These are phyloP conservation scores for Bjerkandera adusta DNA, from an alignment of 1,284 basidiomycete species.

Conservation along the genomic window DNA sequence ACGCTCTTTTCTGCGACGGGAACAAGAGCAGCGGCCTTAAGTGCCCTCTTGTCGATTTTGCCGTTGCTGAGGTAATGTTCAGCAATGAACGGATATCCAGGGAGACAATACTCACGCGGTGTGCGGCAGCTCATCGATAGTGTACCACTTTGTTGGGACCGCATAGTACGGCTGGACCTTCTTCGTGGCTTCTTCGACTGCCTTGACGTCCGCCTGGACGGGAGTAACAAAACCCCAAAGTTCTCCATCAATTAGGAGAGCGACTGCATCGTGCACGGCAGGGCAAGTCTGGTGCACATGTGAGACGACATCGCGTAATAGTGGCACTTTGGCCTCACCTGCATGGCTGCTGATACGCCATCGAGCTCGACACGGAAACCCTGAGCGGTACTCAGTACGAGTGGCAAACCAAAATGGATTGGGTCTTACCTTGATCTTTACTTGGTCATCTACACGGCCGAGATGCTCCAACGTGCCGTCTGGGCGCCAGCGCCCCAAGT, in stretches of 20 bases:
- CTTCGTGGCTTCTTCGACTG: slow-evolving; percentile 41
- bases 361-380: slow-evolving; percentile 63
- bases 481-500: slow-evolving; percentile 51
- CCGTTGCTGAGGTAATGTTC: slow-evolving; percentile 22
- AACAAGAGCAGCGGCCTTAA: slow-evolving; percentile 42
- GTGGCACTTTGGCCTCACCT: slow-evolving; percentile 35
- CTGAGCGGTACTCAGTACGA: slow-evolving; percentile 25
- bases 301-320: slow-evolving; percentile 2
- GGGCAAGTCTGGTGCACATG: slow-evolving; percentile 35
- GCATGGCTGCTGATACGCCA: slow-evolving; percentile 56
- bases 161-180: slow-evolving; percentile 60
- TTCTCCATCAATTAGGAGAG: slow-evolving; percentile 48
- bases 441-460: slow-evolving; percentile 54
- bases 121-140: slow-evolving; percentile 45
- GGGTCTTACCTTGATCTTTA: slow-evolving; percentile 54
- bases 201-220: slow-evolving; percentile 34
- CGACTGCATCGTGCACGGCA: slow-evolving; percentile 45
- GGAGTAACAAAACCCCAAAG: slow-evolving; percentile 58
- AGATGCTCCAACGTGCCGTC: slow-evolving; percentile 54
- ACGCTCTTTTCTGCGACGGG: slow-evolving; percentile 9
- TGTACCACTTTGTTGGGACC: slow-evolving; percentile 45
- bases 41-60: slow-evolving; percentile 51
- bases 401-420: background rate
- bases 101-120: slow-evolving; percentile 38
- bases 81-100: background rate